Base-by-base conservation (phyloP, 305 asterid genomes). In the Fraxinus nigra region DNA sequence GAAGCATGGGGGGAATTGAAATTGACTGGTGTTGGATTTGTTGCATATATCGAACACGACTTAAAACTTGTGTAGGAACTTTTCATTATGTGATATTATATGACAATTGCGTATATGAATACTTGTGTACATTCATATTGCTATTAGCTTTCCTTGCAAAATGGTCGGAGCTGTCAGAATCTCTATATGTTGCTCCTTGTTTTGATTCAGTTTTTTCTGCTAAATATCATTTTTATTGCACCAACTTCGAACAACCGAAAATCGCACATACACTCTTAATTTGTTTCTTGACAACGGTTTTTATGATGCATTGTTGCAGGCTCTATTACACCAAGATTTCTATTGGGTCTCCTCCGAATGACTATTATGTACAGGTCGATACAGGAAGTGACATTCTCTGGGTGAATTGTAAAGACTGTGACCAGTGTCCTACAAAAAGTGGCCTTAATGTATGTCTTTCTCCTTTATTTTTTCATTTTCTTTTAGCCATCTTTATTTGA, bases 301-400 rank as follows among this genome's bases (percentile, higher is more conserved):
- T 48, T 79, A 65, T 87, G 75, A 34, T 77, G 69, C 78, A 73
- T 74, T 86, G 78, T 7, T 88, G 79, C 95, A 94, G 99, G 93
- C 98, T 97, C 46, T 97, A 94, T 86, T 97, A 87, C 89, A 93
- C 99, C 65, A 94, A 85, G 87, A 85, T 97, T 84, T 82, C 95
- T 11, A 91, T 97, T 48, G 99, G 99, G 72, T 91, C 89, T 86
- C 99, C 99, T 89, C 92, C 99, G 26, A 85, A 83, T 78, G 98
- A 94, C 77, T 97, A 90, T 84, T 91, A 93, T 72, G 97, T 94
- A 80, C 99, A 97, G 88, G 97, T 97, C 1, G 99, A 97, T 82
- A 97, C 99, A 5, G 99, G 99, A 81, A 97, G 99, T 89, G 99
- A 97, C 89, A 94, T 93, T 75, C 85, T 94, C 78, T 97, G 99